phyloP scores from a whole-genome alignment of 257 asterid genomes.

The Ilex asprella region DNA sequence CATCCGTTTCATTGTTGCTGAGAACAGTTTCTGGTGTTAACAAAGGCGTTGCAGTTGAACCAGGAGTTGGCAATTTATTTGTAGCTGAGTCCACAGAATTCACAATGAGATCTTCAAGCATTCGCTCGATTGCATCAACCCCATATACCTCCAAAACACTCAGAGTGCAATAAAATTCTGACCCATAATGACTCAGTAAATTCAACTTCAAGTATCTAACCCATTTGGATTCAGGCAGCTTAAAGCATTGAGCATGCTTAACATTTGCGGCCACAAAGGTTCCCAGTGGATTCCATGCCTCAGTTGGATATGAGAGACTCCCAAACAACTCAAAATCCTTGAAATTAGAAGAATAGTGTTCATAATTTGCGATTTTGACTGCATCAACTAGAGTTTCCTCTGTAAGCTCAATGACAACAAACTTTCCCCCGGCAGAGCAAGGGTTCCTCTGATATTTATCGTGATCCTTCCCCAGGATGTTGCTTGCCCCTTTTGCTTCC shows the following conservation, averaged over 20 bases:
- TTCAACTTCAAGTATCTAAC: slow-evolving; percentile 76
- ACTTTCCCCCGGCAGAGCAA: slow-evolving; percentile 69
- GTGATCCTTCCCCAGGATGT: slow-evolving; percentile 75
- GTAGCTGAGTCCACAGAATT: slow-evolving; percentile 48
- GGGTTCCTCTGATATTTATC: slow-evolving; percentile 90
- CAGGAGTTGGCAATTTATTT: slow-evolving; percentile 27
- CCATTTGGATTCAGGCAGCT: slow-evolving; percentile 87
- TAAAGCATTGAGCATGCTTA: slow-evolving; percentile 77
- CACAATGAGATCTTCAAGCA: slow-evolving; percentile 92
- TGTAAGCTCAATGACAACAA: slow-evolving; percentile 68
- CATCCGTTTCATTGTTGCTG: slow-evolving; percentile 25
- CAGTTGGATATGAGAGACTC: slow-evolving; percentile 72
- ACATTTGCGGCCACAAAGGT: slow-evolving; percentile 73
- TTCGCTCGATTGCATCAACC: slow-evolving; percentile 86
- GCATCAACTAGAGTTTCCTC: slow-evolving; percentile 87
- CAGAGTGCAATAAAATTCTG: slow-evolving; percentile 84
- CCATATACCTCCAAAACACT: slow-evolving; percentile 93
- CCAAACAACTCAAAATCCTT: slow-evolving; percentile 79
- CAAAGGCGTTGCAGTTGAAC: slow-evolving; percentile 39
- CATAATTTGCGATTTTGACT: slow-evolving; percentile 83
- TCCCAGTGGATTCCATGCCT: slow-evolving; percentile 65
- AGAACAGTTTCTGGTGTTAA: slow-evolving; percentile 34
- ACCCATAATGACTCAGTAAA: slow-evolving; percentile 77
- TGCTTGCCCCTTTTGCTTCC: slow-evolving; percentile 86
- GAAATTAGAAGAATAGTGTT: slow-evolving; percentile 82